Conservation (phyloP, 306 rosid species). For the Astragalus glycyphyllos region DNA sequence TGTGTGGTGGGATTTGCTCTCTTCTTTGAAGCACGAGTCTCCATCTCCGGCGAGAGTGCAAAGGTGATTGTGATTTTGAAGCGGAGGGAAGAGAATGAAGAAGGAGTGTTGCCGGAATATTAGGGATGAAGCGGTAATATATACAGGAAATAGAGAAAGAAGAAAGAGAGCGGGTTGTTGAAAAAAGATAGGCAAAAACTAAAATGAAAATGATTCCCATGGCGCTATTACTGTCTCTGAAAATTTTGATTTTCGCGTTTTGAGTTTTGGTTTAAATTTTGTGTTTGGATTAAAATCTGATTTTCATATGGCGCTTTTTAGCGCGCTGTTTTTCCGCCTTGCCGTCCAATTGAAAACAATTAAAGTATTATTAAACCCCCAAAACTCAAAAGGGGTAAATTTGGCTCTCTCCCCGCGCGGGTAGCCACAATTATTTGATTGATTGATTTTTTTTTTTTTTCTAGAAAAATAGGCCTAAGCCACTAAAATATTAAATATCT, state of each 20-base stretch:
- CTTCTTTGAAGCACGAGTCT: slow-evolving; percentile 61
- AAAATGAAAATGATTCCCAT: background rate
- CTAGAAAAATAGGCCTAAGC: no score
- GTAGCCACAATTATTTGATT: background rate
- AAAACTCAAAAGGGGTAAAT: background rate
- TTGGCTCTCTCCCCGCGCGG: background rate
- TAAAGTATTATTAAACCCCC: background rate
- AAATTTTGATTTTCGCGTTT: background rate
- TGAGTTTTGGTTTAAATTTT: background rate
- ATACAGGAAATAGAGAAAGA: background rate
- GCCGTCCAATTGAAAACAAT: background rate
- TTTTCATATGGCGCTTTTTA: background rate
- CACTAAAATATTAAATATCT: no score
- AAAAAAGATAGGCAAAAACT: background rate
- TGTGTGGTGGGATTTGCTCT: slow-evolving; percentile 41
- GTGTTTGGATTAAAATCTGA: background rate
- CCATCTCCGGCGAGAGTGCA: background rate
- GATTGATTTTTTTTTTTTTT: no score
- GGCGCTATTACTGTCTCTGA: background rate
- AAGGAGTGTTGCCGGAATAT: background rate
- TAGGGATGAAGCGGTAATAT: background rate
- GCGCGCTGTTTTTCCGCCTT: background rate
- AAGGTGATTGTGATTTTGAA: background rate
- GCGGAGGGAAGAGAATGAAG: background rate
- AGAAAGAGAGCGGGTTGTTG: background rate